Evolutionary conservation across 805 yeast genomes (phyloP).

Genomic region (Wickerhamiella dianesei): DNA sequence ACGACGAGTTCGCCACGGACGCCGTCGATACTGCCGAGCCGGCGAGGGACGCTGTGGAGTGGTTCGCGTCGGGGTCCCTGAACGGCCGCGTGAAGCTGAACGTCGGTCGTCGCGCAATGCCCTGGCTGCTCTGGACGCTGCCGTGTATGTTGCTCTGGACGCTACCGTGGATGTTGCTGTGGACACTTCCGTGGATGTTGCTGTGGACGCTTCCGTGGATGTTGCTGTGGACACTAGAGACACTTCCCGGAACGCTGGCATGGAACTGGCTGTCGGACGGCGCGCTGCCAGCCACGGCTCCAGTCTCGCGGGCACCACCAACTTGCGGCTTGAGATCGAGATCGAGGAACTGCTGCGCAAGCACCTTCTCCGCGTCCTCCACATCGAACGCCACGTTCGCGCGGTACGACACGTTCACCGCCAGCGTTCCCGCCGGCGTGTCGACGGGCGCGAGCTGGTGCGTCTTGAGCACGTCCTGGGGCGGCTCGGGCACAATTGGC

Average conservation of each 20-base stretch:
- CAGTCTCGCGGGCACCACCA: constrained; percentile 2
- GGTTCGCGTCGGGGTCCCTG: constrained; percentile 7
- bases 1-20: background rate
- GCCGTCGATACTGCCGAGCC: constrained; percentile 11
- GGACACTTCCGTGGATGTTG: too few species aligned
- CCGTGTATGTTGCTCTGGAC: too few species aligned
- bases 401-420: constrained; percentile 69
- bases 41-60: constrained; percentile 5
- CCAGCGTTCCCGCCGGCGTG: constrained; percentile 62
- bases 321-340: constrained; percentile 27
- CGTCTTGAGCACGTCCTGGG: constrained; percentile 45
- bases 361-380: constrained; percentile 49
- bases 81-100: constrained; percentile 18
- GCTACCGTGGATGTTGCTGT: too few species aligned
- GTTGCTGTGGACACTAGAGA: too few species aligned
- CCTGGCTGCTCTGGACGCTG: constrained; percentile 6
- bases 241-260: too few species aligned
- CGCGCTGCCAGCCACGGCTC: constrained; percentile 5
- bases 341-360: constrained; percentile 43
- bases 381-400: constrained; percentile 53
- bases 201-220: too few species aligned
- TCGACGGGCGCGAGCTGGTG: constrained; percentile 54
- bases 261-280: constrained; percentile 2
- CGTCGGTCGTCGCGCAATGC: constrained; percentile 10
- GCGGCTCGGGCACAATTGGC: constrained; percentile 31